These are phyloP conservation scores for Pseudonitzschia multiseries DNA, from an alignment of 108 stramenopile genomes.

Conservation along the genomic window DNA sequence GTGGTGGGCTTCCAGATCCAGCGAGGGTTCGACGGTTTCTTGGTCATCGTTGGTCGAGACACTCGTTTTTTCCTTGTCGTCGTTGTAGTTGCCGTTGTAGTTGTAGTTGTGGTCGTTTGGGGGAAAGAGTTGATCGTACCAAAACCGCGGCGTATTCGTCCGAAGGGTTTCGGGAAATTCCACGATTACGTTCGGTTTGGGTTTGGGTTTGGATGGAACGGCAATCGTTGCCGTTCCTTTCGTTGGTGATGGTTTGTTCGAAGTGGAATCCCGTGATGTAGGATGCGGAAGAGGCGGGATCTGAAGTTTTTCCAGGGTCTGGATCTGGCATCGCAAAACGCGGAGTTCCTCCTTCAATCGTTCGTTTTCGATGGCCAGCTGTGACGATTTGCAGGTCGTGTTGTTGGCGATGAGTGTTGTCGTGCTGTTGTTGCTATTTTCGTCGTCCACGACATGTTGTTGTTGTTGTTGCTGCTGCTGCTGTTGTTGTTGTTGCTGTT, in stretches of 20 bases:
- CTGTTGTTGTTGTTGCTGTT: background rate
- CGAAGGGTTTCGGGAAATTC: background rate
- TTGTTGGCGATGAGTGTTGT: background rate
- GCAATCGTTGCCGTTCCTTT: background rate
- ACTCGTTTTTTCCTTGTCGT: conserved; percentile 23
- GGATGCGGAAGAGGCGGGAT: background rate
- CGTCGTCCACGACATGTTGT: no score
- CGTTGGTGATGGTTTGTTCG: background rate
- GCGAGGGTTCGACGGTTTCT: conserved; percentile 24
- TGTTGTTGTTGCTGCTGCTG: background rate
- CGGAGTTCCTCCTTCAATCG: conserved; percentile 21
- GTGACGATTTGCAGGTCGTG: background rate
- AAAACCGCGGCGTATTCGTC: background rate
- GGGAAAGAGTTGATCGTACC: background rate
- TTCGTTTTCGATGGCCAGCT: conserved; percentile 29
- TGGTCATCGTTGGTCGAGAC: conserved; percentile 30
- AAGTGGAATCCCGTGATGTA: no score
- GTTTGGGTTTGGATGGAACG: background rate
- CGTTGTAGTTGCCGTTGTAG: background rate
- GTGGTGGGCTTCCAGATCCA: conserved; percentile 29
- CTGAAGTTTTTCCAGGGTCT: conserved; percentile 4
- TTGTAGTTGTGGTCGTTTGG: background rate
- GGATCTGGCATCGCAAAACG: conserved; percentile 16
- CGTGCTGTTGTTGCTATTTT: background rate
- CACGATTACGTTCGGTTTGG: background rate